Conservation (phyloP, 495 filamentous ascomycete genomes). For the Aspergillus ostianus region DNA sequence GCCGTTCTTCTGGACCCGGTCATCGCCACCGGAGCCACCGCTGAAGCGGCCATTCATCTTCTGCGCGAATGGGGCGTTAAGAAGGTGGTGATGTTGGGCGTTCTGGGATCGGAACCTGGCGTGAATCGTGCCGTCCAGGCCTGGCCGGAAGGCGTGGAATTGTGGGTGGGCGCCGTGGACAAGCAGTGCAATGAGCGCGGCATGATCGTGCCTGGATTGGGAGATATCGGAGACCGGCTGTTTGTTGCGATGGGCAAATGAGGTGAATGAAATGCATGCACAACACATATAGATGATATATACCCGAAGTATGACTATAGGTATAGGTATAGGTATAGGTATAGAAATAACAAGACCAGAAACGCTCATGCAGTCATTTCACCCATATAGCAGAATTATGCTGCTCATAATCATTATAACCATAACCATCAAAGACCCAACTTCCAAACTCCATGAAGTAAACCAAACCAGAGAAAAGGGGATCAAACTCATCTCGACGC, state of each 20-base stretch:
- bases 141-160: conserved; percentile 71
- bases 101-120: conserved; percentile 69
- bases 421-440: too few relatives aligned
- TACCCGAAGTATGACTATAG: neutral
- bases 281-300: neutral
- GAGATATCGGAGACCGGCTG: conserved; percentile 88
- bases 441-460: neutral
- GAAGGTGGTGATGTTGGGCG: conserved; percentile 73
- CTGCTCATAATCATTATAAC: neutral
- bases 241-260: conserved; percentile 92
- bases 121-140: conserved; percentile 65
- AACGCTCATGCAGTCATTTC: neutral
- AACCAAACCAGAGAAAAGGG: neutral
- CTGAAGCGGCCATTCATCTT: conserved; percentile 84
- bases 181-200: conserved; percentile 65
- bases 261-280: neutral
- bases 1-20: conserved; percentile 89
- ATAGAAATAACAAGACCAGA: neutral
- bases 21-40: conserved; percentile 90
- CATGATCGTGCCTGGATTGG: conserved; percentile 89
- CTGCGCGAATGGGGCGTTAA: conserved; percentile 86
- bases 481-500: neutral
- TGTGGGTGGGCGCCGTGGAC: conserved; percentile 85
- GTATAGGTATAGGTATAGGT: neutral
- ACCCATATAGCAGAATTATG: neutral